Evolutionary conservation across 768 basidiomycete species (phyloP).

Genomic region (Leccinum rimulosum): DNA sequence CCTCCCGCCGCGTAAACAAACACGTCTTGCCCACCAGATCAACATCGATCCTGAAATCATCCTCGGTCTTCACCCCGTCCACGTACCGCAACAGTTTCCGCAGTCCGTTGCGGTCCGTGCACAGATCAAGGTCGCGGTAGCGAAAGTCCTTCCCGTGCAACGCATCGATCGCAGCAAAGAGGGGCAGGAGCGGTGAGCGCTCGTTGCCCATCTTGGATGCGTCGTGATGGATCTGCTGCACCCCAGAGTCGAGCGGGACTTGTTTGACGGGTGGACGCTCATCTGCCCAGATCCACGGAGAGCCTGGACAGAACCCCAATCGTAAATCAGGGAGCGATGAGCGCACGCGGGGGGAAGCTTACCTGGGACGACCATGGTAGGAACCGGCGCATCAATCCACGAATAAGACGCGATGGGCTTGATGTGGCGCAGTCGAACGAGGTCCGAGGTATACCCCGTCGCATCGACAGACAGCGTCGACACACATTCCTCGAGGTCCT

Average conservation of each 20-base stretch:
- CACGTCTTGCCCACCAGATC: conserved; percentile 62
- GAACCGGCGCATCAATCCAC: conserved; percentile 42
- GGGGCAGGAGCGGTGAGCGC: conserved; percentile 45
- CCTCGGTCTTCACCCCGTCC: conserved; percentile 21
- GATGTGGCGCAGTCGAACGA: conserved; percentile 38
- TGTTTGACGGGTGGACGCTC: conserved; percentile 46
- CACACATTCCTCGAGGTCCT: conserved; percentile 21
- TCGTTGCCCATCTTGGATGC: conserved; percentile 38
- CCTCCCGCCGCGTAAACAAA: conserved; percentile 59
- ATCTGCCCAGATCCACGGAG: conserved; percentile 56
- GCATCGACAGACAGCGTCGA: conserved; percentile 16
- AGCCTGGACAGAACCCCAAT: conserved; percentile 27
- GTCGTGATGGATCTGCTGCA: conserved; percentile 57
- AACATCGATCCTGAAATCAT: conserved; percentile 65
- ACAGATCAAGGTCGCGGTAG: conserved; percentile 37
- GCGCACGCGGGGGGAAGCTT: conserved; percentile 1
- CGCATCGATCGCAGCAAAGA: conserved; percentile 59
- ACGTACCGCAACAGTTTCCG: conserved; percentile 62
- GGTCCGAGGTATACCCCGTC: conserved; percentile 12
- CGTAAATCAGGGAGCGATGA: neutral
- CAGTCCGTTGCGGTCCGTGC: conserved; percentile 66
- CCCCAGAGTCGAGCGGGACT: conserved; percentile 53
- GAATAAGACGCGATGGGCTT: conserved; percentile 51
- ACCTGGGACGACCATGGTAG: conserved; percentile 56
- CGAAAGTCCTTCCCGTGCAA: conserved; percentile 25